Evolutionary conservation across 1,284 basidiomycete species (phyloP), one percentile per base, ranked within the genome.

Genomic region (Leccinum solheimii): DNA sequence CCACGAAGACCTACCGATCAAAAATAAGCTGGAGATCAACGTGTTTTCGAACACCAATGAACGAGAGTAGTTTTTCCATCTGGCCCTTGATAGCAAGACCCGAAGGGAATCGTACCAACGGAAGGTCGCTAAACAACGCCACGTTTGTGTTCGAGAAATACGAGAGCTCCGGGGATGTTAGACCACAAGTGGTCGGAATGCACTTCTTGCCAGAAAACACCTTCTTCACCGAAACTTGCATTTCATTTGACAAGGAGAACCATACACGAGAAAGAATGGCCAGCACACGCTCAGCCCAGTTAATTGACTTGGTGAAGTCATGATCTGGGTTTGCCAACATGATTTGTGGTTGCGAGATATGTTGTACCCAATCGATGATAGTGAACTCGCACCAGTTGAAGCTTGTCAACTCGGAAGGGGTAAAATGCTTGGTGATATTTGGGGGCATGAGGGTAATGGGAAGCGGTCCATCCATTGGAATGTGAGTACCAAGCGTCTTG

Each of bases 21-120:
- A 95, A 96, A n/a, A 95, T 81, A 4, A 95, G 79, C 72, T 96
- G 93, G 1, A 97, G 80, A 61, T 97, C 93, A 11, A 98, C 95
- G 67, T 98, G 96, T 69, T 90, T 92, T 23, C 95, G 85, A 10
- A 98, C 94, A 9, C 94, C 95, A 0, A 98, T 79, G 0, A 83
- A 84, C 27, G 86, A 80, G 5, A 99, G 77, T 26, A 98, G 75
- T 68, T 86, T 90, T 69, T 97, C 94, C 65, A 95, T 72, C 14
- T 81, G 78, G 1, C 91, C 91, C 71, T 91, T 95, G 64, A 97
- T 81, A 0, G 75, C 65, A 0, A 77, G 69, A 1, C 84, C 86
- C 11, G 89, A 91, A 0, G 94, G 86, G 54, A 98, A 78, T 1
- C 81, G 84, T 2, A 97, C 87, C 30, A 96, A 85, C 1, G 94